These are phyloP conservation scores for Sabuloglossum arenarium DNA, from an alignment of 495 filamentous ascomycete species.

Conservation along the genomic window DNA sequence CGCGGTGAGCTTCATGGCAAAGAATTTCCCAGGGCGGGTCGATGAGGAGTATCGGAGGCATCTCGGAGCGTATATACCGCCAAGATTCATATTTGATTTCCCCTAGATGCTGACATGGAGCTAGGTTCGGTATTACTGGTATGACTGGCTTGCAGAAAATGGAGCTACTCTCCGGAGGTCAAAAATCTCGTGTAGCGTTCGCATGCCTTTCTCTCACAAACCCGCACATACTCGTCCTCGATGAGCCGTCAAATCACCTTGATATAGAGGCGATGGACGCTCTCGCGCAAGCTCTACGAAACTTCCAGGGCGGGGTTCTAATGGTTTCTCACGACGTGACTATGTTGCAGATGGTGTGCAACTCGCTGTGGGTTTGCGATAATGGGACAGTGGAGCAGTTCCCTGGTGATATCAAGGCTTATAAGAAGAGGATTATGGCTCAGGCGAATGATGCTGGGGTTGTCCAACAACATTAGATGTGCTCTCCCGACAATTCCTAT, in stretches of 20 bases:
- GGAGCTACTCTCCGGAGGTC: slow-evolving; percentile 83
- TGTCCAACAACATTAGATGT: slow-evolving; percentile 25
- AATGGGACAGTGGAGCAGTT: slow-evolving; percentile 92
- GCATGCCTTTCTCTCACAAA: slow-evolving; percentile 81
- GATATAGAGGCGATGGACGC: slow-evolving; percentile 99
- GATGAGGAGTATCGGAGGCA: slow-evolving; percentile 96
- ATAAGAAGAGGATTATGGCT: slow-evolving; percentile 87
- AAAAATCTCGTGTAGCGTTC: slow-evolving; percentile 96
- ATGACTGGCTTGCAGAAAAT: slow-evolving; percentile 95
- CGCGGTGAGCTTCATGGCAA: slow-evolving; percentile 89
- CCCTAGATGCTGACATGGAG: neutral
- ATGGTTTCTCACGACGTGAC: slow-evolving; percentile 99
- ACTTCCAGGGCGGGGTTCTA: slow-evolving; percentile 84
- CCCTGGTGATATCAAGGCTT: slow-evolving; percentile 81
- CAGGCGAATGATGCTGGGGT: slow-evolving; percentile 81
- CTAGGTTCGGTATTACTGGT: slow-evolving; percentile 82
- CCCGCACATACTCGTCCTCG: slow-evolving; percentile 92
- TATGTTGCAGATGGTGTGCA: slow-evolving; percentile 93
- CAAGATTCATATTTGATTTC: neutral
- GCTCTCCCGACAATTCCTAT: neutral
- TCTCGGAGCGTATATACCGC: slow-evolving; percentile 46
- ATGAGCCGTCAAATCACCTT: slow-evolving; percentile 95
- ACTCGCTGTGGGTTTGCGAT: slow-evolving; percentile 90
- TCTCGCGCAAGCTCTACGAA: slow-evolving; percentile 54
- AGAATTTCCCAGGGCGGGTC: slow-evolving; percentile 67